phyloP scores from a whole-genome alignment of 805 yeast species.

The Metschnikowia colocasiae region DNA sequence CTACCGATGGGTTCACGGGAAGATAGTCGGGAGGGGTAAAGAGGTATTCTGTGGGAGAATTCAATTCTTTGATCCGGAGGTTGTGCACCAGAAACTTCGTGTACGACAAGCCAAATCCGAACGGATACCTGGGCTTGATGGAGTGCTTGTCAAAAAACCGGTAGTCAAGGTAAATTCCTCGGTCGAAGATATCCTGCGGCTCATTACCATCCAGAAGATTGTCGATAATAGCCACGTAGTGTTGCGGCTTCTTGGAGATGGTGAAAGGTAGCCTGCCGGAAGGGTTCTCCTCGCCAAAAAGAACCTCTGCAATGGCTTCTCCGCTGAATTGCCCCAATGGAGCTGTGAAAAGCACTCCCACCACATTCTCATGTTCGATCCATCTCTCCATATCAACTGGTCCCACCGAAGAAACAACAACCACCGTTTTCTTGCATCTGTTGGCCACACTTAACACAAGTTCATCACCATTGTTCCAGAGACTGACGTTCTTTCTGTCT shows the following conservation, averaged over 20 bases:
- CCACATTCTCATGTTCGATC: constrained; percentile 56
- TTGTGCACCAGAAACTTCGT: constrained; percentile 38
- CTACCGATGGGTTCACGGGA: constrained; percentile 39
- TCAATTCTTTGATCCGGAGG: constrained; percentile 39
- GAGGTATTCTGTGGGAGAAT: constrained; percentile 43
- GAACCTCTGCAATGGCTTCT: constrained; percentile 51
- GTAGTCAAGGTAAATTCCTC: constrained; percentile 53
- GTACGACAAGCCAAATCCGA: constrained; percentile 61
- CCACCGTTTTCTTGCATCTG: constrained; percentile 52
- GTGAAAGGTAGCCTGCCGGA: constrained; percentile 64
- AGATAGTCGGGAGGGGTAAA: constrained; percentile 46
- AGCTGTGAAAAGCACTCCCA: constrained; percentile 52
- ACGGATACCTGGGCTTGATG: constrained; percentile 55
- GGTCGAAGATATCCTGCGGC: constrained; percentile 45
- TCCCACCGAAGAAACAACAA: constrained; percentile 58
- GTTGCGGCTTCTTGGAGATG: constrained; percentile 49
- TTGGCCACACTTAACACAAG: constrained; percentile 47
- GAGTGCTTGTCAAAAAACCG: constrained; percentile 54
- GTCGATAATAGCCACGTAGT: constrained; percentile 45
- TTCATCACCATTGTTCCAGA: constrained; percentile 58
- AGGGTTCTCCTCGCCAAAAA: constrained; percentile 61
- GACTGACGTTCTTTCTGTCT: constrained; percentile 49
- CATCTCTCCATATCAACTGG: constrained; percentile 56
- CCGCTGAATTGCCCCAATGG: constrained; percentile 60
- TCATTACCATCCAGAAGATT: constrained; percentile 24